Base-by-base conservation (phyloP, 352 stramenopile species). In the Globisporangium abappressorium region DNA sequence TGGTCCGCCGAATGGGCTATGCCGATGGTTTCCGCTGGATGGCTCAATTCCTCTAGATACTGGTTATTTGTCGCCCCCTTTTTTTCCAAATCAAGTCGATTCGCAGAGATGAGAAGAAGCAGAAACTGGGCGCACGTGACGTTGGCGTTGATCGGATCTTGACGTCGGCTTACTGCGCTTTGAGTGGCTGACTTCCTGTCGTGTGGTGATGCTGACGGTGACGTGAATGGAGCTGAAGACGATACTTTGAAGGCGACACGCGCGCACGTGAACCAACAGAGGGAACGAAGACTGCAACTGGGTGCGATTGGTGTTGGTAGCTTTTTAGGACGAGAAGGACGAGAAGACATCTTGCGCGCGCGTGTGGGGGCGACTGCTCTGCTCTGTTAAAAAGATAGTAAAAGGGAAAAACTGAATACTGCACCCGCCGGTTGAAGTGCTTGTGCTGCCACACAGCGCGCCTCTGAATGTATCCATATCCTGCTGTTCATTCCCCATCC, bases 1-100 rank as follows among this genome's bases (percentile, higher is more conserved):
- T 99, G 33, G 95, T 99, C 70, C 92, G 96, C 85, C 92, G 95
- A 89, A 99, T 99, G 95, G 97, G 97, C 57, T 99, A 99, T 78
- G 95, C 97, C 53, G 98, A 99, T 81, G 98, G 91, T 69, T 95
- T 95, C 82, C 86, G 88, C 71, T 95, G 88, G 88, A 93, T 95
- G 85, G 86, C 88, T 26, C 82, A 95, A 73, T 95, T 95, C 77
- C 87, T 95, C 69, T 95, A 94, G 80, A 87, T 61, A 53, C 53
- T 54, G 57, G 38, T 46, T 58, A 57, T 58, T 51, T 64, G 41
- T 33, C 60, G 46, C 60, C 46, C 36, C 46, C 46, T 43, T 54
- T 41, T 38, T 38, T 64, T 4, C 30, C 34, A 24, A 24, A 55
- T 46, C 49, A 58, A 60, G 28, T 30, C 49, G 20, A 28, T 14